A percentile compares a stretch with the other conserved stretches of the same genome.
Evolutionary conservation across 179 eudicot species (phyloP).

Genomic region (Beta lomatogona): DNA sequence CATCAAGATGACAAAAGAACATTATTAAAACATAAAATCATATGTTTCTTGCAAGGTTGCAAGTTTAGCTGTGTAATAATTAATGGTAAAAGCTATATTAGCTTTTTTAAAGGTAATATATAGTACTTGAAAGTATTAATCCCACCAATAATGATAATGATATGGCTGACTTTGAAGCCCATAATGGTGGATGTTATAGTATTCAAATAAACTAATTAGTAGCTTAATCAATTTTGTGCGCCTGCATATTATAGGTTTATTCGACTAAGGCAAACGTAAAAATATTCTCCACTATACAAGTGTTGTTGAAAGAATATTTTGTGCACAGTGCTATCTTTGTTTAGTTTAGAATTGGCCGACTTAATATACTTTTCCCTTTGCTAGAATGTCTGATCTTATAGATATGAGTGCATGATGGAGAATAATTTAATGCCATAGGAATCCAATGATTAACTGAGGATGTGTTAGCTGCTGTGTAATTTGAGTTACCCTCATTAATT

Average conservation of each 20-base stretch:
- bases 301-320: constrained; percentile 16
- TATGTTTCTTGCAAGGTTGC: constrained; percentile 30
- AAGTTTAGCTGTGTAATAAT: constrained; percentile 10
- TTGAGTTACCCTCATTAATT: no score
- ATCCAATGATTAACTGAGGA: constrained; percentile 24
- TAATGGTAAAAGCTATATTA: constrained; percentile 24
- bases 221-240: constrained; percentile 6
- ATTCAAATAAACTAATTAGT: not conserved
- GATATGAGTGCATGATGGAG: not conserved
- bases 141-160: constrained; percentile 24
- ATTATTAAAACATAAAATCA: constrained; percentile 26
- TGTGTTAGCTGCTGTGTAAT: not conserved
- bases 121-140: constrained; percentile 10
- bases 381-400: not conserved
- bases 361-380: not conserved
- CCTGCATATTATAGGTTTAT: not conserved
- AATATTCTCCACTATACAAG: constrained; percentile 15
- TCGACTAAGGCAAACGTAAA: constrained; percentile 3
- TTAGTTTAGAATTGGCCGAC: not conserved
- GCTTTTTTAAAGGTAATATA: not conserved
- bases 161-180: constrained; percentile 22
- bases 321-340: not conserved
- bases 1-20: constrained; percentile 25
- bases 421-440: constrained; percentile 11
- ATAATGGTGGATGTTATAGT: constrained; percentile 7